Conservation (phyloP, 345 rosid genomes). For the Syzygium grande region DNA sequence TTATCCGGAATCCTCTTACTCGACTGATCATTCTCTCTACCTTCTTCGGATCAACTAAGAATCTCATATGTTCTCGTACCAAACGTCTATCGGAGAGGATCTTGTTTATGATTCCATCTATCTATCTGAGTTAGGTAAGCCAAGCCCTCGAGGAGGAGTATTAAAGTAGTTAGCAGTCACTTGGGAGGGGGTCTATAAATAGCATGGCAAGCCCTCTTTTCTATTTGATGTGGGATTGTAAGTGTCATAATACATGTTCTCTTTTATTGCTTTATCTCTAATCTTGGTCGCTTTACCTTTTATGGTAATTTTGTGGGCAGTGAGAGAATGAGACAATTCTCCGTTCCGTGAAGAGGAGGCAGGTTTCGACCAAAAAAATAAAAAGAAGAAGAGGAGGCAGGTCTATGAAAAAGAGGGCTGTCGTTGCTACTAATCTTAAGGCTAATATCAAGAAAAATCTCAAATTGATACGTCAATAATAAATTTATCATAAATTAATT, state of each 20-base stretch:
- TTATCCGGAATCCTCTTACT: background rate
- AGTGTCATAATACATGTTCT: background rate
- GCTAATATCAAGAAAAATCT: too few relatives aligned
- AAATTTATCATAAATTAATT: too few relatives aligned
- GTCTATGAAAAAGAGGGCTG: background rate
- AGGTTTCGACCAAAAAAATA: too few relatives aligned
- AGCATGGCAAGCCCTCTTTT: background rate
- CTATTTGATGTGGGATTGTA: background rate
- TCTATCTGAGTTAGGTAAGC: background rate
- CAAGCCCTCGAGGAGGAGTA: background rate
- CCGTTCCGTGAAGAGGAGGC: background rate
- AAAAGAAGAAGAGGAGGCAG: too few relatives aligned
- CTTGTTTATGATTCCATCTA: background rate
- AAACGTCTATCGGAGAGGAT: background rate
- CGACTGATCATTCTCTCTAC: background rate
- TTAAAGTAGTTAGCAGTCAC: background rate
- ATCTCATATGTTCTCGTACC: background rate
- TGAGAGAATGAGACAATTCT: background rate
- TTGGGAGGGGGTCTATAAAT: background rate
- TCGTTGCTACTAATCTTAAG: background rate
- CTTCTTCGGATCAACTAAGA: background rate
- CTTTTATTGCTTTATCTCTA: background rate
- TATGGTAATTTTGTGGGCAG: background rate
- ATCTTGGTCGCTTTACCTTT: background rate
- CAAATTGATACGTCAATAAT: too few relatives aligned